phyloP scores from a whole-genome alignment of 805 yeast species.

The Ogataea sp. region DNA sequence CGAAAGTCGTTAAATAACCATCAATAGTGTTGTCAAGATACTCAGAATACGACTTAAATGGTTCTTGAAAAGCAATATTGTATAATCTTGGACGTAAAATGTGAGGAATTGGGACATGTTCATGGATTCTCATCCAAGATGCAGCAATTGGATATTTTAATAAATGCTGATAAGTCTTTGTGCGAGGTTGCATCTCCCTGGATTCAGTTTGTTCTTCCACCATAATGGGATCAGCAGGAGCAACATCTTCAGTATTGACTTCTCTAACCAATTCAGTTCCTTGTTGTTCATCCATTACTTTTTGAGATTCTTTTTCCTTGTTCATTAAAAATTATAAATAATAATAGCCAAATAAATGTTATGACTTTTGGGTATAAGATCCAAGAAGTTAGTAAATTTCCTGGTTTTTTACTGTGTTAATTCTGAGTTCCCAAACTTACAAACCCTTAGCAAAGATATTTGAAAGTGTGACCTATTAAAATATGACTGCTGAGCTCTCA shows the following conservation, averaged over 20 bases:
- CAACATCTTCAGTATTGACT: neutral
- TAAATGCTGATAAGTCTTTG: conserved; percentile 33
- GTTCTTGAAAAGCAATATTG: conserved; percentile 17
- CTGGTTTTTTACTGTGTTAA: too few species aligned
- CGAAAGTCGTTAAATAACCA: conserved; percentile 46
- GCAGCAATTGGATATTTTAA: conserved; percentile 39
- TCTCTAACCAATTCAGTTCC: too few species aligned
- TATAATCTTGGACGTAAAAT: conserved; percentile 15
- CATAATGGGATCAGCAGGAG: neutral
- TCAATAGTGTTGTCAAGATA: conserved; percentile 46
- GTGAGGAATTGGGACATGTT: conserved; percentile 19
- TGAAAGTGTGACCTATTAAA: too few species aligned
- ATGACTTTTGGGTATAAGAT: too few species aligned
- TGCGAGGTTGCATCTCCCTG: conserved; percentile 9
- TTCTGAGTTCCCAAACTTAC: too few species aligned
- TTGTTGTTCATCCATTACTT: too few species aligned
- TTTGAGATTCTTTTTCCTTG: too few species aligned
- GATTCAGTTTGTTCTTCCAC: neutral
- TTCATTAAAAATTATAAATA: too few species aligned
- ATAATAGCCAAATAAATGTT: too few species aligned
- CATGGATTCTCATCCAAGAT: conserved; percentile 22
- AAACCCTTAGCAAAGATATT: too few species aligned
- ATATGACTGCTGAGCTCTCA: too few species aligned
- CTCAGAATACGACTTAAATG: conserved; percentile 12
- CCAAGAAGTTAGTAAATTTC: too few species aligned